Base-by-base conservation (phyloP, 2,329 filamentous ascomycete species). In the Trichoderma hamatum region DNA sequence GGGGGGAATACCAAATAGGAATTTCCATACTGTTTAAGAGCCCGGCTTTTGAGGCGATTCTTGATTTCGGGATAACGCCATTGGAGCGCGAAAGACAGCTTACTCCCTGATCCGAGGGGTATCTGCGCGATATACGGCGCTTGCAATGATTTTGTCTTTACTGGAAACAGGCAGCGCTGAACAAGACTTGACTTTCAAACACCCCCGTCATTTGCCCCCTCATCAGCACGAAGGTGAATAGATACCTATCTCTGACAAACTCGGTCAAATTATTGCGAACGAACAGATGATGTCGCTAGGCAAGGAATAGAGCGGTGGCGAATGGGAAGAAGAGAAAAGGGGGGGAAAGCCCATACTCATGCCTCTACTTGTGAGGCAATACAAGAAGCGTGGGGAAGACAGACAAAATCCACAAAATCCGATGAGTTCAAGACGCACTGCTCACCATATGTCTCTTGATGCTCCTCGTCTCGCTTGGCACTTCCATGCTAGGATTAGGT, bases 381-480 rank as follows among this genome's bases (percentile, higher is more conserved):
- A 28, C 36, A 58, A 26, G 32, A 30, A 19, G 43, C 61, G 24
- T 51, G 39, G 11, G 61, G 61, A 5, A 7, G 30, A 30, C 24
- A 19, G 59, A 13, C 51, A n/a, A 65, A 43, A 26, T 26, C 52
- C 52, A 7, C 26, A 65, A 43, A 24, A 46, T 6, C n/a, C 24
- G n/a, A 55, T 62, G 43, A 30, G 14, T 21, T 54, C 32, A 28
- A 55, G 34, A 46, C n/a, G 66, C 58, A 55, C 58, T 68, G 66
- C 43, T 14, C 66, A 46, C 49, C 26, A 21, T 11, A 5, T 32
- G 56, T 16, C 43, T 26, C 49, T 54, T 54, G 58, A 51, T 24
- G 4, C 56, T 68, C 34, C 32, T 43, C 30, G 24, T 36, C 56
- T 61, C 56, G 66, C 66, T 68, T 69, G 60, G 60, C 67, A 69